phyloP scores from a whole-genome alignment of 192 early-diverging fungal genomes.

The Backusella australiensis region DNA sequence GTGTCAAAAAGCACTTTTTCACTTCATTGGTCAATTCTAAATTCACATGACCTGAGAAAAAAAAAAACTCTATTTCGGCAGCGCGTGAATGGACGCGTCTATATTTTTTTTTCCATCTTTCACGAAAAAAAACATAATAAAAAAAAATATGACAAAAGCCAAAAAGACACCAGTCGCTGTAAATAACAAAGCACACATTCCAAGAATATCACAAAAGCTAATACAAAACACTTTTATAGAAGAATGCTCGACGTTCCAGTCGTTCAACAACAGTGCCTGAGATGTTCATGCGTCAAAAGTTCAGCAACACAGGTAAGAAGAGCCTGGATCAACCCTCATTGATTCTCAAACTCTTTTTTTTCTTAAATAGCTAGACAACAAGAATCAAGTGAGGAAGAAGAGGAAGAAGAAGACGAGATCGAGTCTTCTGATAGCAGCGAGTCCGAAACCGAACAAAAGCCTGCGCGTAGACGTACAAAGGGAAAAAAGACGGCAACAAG shows the following conservation, averaged over 20 bases:
- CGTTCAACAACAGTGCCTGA: conserved; percentile 19
- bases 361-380: not conserved
- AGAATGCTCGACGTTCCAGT: not conserved
- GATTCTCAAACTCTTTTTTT: not conserved
- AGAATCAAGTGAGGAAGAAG: conserved; percentile 3
- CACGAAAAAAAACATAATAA: not conserved
- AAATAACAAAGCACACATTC: not conserved
- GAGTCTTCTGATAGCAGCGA: conserved; percentile 22
- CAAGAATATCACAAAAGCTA: not conserved
- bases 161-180: not conserved
- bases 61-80: not conserved
- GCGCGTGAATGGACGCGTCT: not conserved
- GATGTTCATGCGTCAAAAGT: conserved; percentile 5
- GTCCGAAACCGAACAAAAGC: not conserved
- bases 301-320: not conserved
- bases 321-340: no score
- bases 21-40: not conserved
- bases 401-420: conserved; percentile 18
- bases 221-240: not conserved
- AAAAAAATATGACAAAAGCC: not conserved
- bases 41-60: not conserved
- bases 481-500: not conserved
- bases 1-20: not conserved
- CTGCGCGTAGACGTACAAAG: not conserved
- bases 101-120: not conserved